These are phyloP conservation scores for Debaryomyces castellii DNA, from an alignment of 805 yeast species.

Conservation along the genomic window DNA sequence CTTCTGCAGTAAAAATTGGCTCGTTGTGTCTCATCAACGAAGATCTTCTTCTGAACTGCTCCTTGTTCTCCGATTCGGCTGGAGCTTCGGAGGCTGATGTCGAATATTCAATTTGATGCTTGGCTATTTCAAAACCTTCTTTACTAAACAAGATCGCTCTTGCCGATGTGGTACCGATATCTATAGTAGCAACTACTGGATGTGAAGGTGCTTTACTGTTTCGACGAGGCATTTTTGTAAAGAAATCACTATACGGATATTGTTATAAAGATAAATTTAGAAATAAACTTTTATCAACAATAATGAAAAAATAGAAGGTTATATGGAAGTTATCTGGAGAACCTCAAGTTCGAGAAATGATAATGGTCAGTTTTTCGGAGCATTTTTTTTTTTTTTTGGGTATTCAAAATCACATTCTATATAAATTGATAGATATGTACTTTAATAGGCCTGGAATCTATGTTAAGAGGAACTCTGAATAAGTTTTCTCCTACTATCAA, in stretches of 20 bases:
- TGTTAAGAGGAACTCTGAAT: no score
- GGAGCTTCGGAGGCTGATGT: constrained; percentile 65
- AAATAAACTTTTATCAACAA: not conserved
- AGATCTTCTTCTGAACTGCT: constrained; percentile 45
- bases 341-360: not conserved
- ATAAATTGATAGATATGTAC: no score
- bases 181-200: constrained; percentile 67
- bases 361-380: not conserved
- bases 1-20: constrained; percentile 72
- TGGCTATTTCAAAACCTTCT: constrained; percentile 75
- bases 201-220: constrained; percentile 38
- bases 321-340: not conserved
- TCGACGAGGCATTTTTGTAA: constrained; percentile 39
- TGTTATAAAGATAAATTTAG: not conserved
- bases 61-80: constrained; percentile 40
- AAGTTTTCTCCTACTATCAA: no score
- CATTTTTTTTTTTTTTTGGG: not conserved
- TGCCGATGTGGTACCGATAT: constrained; percentile 90
- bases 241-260: not conserved
- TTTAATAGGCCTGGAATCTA: no score
- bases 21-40: constrained; percentile 46
- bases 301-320: not conserved
- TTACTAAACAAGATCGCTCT: constrained; percentile 79
- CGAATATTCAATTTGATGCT: constrained; percentile 86
- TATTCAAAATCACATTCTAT: not conserved